Evolutionary conservation across 139 green algal genomes (phyloP).

Genomic region (Volvox africanus): DNA sequence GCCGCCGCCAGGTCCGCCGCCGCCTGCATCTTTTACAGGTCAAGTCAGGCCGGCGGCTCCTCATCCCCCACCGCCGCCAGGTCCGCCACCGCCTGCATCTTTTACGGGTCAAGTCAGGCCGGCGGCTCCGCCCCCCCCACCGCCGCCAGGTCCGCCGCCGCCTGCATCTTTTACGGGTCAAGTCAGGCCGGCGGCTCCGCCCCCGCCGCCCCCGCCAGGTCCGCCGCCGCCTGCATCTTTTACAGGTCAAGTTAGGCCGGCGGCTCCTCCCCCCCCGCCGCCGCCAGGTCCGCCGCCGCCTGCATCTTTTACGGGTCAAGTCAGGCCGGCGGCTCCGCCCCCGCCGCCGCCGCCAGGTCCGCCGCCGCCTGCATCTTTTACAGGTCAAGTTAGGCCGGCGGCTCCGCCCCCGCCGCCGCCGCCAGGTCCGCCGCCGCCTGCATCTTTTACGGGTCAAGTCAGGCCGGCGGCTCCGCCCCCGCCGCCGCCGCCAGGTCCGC

Average conservation of each 20-base stretch:
- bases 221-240: conserved; percentile 2
- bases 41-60: not conserved
- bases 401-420: not conserved
- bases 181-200: not conserved
- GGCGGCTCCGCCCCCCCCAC: not conserved
- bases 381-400: not conserved
- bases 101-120: not conserved
- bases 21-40: not conserved
- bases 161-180: not conserved
- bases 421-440: conserved; percentile 3
- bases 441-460: not conserved
- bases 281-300: conserved; percentile 11
- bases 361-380: not conserved
- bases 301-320: not conserved
- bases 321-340: not conserved
- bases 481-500: not conserved
- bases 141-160: conserved; percentile 10
- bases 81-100: not conserved
- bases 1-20: not conserved
- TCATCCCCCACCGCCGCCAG: not conserved
- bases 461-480: not conserved
- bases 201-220: conserved; percentile 24
- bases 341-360: conserved; percentile 13
- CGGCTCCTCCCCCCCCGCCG: not conserved
- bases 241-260: not conserved